These are phyloP conservation scores for Metschnikowia proteae DNA, from an alignment of 805 yeast genomes.

Conservation along the genomic window DNA sequence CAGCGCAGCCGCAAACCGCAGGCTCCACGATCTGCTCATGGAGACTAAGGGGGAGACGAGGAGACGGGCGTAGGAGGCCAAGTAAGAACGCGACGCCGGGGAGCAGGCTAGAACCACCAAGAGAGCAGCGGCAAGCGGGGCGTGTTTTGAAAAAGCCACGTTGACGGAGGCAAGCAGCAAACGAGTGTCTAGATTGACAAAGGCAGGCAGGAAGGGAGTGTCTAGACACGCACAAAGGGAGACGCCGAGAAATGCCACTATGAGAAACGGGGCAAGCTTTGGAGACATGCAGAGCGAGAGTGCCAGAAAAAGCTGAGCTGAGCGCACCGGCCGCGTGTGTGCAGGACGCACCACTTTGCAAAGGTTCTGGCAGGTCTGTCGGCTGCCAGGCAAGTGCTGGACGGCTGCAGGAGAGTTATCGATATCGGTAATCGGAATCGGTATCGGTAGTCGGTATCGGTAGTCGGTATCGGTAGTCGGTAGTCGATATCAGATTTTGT, in stretches of 20 bases:
- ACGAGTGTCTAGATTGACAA: background rate
- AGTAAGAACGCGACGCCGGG: background rate
- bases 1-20: background rate
- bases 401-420: no score
- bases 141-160: constrained; percentile 2
- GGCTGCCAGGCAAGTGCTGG: no score
- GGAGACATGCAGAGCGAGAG: background rate
- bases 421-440: no score
- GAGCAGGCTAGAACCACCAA: constrained; percentile 7
- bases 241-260: background rate
- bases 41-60: background rate
- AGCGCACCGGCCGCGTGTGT: constrained; percentile 11
- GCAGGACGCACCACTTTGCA: constrained; percentile 12
- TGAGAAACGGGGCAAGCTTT: background rate
- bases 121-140: constrained; percentile 10
- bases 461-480: no score
- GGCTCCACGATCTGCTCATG: background rate
- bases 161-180: background rate
- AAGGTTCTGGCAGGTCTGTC: no score
- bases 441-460: no score
- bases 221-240: background rate
- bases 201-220: background rate
- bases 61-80: background rate
- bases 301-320: constrained; percentile 3
- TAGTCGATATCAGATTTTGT: no score